Base-by-base conservation (phyloP, 2,329 filamentous ascomycete species). In the Aureobasidium musti region DNA sequence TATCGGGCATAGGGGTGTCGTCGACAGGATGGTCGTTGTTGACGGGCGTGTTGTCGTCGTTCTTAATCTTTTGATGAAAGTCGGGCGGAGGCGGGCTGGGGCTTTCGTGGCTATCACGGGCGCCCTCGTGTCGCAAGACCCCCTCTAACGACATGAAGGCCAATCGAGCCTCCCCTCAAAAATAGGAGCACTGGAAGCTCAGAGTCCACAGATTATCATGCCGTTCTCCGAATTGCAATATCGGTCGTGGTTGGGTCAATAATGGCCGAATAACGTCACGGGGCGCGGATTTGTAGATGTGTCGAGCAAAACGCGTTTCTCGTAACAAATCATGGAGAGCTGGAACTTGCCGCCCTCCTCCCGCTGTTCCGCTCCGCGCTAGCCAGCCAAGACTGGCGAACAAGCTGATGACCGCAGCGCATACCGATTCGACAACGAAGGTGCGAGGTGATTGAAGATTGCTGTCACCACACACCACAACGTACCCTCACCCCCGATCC, bases 141-240 rank as follows among this genome's bases (percentile, higher is more conserved):
- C 66, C 72, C 72, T 69, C 71, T 70, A 67, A 54, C 35, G 59
- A 52, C 71, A 70, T 72, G 71, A 72, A 61, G 23, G 39, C 57
- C 67, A 50, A 45, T 56, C 49, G 43, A 53, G 47, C 11, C 14
- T 30, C 47, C 21, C 21, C 33, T 54, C 35, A 53, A 64, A 64
- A 64, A 64, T 17, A 5, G 35, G 61, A 45, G 61, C 61, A 26
- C 49, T 33, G 49, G 35, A 28, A 64, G 61, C 61, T 64, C 61
- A 56, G 37, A 49, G 33, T 49, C 35, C 65, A 66, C 37, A 59
- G 70, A 69, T 39, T 68, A 54, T 37, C 69, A 69, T 77, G 72
- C 67, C 65, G 74, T 67, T 69, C 56, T 77, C 74, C 68, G 70
- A 79, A 71, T 70, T 67, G 54, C 66, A 71, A 66, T 76, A 71